Conservation (phyloP, 1,284 basidiomycete species). For the Ganoderma sinense region DNA sequence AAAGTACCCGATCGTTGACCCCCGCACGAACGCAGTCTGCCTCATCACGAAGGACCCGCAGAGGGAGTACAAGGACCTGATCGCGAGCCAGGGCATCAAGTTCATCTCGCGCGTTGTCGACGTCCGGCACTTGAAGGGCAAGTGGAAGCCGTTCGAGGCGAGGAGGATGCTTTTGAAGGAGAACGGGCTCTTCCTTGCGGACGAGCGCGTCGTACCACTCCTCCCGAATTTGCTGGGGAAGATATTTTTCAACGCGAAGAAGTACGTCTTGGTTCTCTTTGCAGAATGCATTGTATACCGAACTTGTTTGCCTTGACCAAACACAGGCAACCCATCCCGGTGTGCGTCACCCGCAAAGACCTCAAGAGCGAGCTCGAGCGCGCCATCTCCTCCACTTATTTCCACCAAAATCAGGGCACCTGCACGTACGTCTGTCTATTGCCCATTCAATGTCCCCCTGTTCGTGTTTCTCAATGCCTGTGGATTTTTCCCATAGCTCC, state of each 20-base stretch:
- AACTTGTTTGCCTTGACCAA: neutral
- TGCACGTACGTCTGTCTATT: slow-evolving; percentile 70
- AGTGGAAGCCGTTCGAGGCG: slow-evolving; percentile 94
- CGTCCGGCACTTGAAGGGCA: slow-evolving; percentile 87
- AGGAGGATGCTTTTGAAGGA: slow-evolving; percentile 86
- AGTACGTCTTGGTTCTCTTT: slow-evolving; percentile 58
- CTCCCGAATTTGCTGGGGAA: slow-evolving; percentile 89
- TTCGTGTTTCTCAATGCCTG: neutral
- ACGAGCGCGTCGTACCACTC: slow-evolving; percentile 89
- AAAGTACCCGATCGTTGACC: slow-evolving; percentile 85
- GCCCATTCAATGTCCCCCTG: neutral
- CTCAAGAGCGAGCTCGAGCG: slow-evolving; percentile 90
- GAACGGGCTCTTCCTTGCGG: slow-evolving; percentile 92
- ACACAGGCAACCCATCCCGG: slow-evolving; percentile 90
- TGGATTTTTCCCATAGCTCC: slow-evolving; percentile 55
- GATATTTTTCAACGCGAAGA: slow-evolving; percentile 94
- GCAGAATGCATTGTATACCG: neutral
- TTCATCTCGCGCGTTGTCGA: slow-evolving; percentile 96
- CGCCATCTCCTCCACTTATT: slow-evolving; percentile 92
- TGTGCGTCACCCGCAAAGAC: slow-evolving; percentile 85
- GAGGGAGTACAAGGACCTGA: slow-evolving; percentile 93
- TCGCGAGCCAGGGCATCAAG: slow-evolving; percentile 81
- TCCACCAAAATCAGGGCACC: slow-evolving; percentile 93
- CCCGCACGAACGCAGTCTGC: slow-evolving; percentile 81
- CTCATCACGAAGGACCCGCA: slow-evolving; percentile 97